phyloP scores from a whole-genome alignment of 2,329 filamentous ascomycete species.

The Cordyceps fumosorosea region DNA sequence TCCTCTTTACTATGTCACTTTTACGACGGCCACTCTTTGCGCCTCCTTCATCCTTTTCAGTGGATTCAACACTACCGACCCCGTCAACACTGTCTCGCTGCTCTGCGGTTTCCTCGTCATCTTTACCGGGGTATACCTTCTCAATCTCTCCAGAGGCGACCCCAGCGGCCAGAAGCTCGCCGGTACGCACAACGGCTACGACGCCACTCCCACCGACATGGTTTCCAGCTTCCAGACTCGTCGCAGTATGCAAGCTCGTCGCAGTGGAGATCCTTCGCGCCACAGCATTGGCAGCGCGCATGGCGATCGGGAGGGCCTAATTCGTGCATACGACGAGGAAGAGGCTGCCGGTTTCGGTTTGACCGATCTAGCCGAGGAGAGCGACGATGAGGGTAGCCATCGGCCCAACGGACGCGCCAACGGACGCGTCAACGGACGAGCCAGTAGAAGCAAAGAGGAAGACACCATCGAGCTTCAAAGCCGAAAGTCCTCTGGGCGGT shows the following conservation, averaged over 20 bases:
- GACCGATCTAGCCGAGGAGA: slow-evolving; percentile 72
- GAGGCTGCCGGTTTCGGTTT: slow-evolving; percentile 67
- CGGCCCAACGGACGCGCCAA: slow-evolving; percentile 34
- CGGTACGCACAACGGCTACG: slow-evolving; percentile 54
- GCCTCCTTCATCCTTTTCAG: slow-evolving; percentile 94
- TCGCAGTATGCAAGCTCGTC: slow-evolving; percentile 83
- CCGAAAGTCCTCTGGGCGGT: slow-evolving; percentile 33
- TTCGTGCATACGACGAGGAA: slow-evolving; percentile 85
- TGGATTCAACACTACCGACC: slow-evolving; percentile 91
- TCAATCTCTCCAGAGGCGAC: slow-evolving; percentile 91
- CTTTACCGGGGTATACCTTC: slow-evolving; percentile 89
- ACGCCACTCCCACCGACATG: slow-evolving; percentile 85
- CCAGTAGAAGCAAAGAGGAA: slow-evolving; percentile 31
- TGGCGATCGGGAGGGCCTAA: slow-evolving; percentile 73
- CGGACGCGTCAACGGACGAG: slow-evolving; percentile 21
- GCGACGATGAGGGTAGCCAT: slow-evolving; percentile 50
- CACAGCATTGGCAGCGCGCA: slow-evolving; percentile 59
- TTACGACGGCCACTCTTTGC: slow-evolving; percentile 88
- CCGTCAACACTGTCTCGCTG: slow-evolving; percentile 86
- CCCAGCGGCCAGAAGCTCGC: slow-evolving; percentile 69
- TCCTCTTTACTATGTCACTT: slow-evolving; percentile 94
- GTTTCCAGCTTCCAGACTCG: slow-evolving; percentile 85
- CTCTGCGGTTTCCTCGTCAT: slow-evolving; percentile 91
- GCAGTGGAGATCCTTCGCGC: slow-evolving; percentile 61
- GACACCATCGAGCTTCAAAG: slow-evolving; percentile 44